A percentile compares a stretch with the other conserved stretches of the same genome.
These are phyloP conservation scores for Thyridium curvatum DNA, from an alignment of 2,329 filamentous ascomycete species.

Conservation along the genomic window DNA sequence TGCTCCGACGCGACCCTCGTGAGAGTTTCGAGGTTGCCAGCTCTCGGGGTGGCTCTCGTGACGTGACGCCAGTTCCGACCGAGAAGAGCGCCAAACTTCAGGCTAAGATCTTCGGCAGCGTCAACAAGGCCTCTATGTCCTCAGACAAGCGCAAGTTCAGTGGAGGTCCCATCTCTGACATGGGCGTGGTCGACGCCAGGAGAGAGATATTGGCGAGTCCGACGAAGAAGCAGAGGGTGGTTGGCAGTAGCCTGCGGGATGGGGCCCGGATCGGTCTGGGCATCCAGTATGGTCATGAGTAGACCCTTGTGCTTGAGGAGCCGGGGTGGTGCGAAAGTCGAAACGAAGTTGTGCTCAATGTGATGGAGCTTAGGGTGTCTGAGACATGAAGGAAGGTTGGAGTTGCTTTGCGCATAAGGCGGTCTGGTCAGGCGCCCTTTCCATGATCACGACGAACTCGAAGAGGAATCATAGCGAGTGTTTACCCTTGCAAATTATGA, in stretches of 20 bases:
- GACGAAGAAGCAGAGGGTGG: constrained; percentile 43
- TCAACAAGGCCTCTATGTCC: constrained; percentile 29
- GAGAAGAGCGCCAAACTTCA: constrained; percentile 43
- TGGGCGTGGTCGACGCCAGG: constrained; percentile 18
- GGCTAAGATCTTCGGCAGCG: constrained; percentile 41
- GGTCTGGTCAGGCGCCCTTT: too few relatives aligned
- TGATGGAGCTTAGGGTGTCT: too few relatives aligned
- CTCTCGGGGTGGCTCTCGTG: constrained; percentile 33
- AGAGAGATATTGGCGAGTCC: constrained; percentile 35
- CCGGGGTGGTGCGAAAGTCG: too few relatives aligned
- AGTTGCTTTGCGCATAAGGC: too few relatives aligned
- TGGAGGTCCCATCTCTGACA: constrained; percentile 16
- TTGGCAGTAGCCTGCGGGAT: constrained; percentile 29
- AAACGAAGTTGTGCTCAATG: too few relatives aligned
- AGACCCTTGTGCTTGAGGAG: constrained; percentile 6
- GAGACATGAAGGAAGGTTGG: too few relatives aligned
- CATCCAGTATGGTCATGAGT: constrained; percentile 37
- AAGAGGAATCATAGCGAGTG: too few relatives aligned
- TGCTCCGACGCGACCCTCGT: constrained; percentile 58
- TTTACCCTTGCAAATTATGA: too few relatives aligned
- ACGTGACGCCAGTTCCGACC: constrained; percentile 34
- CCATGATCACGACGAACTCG: too few relatives aligned
- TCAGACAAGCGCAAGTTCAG: constrained; percentile 46
- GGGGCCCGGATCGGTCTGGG: constrained; percentile 41
- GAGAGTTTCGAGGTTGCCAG: constrained; percentile 45